Percentiles rank a stretch among this genome's conserved stretches.
phyloP scores from a whole-genome alignment of 805 yeast genomes.

The Kodamaea nitidulidarum region DNA sequence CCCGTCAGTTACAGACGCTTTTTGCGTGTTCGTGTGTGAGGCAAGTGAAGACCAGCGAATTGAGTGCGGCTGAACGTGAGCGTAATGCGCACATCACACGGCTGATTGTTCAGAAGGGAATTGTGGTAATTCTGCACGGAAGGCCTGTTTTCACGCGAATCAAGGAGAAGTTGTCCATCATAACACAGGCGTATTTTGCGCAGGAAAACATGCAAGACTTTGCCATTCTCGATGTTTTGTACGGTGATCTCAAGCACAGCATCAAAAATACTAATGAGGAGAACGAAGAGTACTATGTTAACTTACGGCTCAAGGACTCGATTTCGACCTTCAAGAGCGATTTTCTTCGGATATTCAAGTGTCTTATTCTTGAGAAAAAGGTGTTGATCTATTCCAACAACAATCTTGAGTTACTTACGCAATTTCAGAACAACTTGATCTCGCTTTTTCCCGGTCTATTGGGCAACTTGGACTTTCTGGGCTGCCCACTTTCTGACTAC shows the following conservation, averaged over 20 bases:
- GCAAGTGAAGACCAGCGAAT: slow-evolving; percentile 63
- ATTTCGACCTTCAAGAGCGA: slow-evolving; percentile 56
- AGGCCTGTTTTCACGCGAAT: slow-evolving; percentile 87
- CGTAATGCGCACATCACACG: slow-evolving; percentile 67
- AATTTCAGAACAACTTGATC: slow-evolving; percentile 76
- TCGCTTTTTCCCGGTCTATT: slow-evolving; percentile 80
- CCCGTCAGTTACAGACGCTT: slow-evolving; percentile 53
- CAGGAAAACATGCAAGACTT: slow-evolving; percentile 76
- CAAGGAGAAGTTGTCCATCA: slow-evolving; percentile 84
- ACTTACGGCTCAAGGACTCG: slow-evolving; percentile 66
- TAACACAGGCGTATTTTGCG: slow-evolving; percentile 79
- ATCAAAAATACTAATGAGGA: slow-evolving; percentile 14
- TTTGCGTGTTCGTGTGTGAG: slow-evolving; percentile 94
- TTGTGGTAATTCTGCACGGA: slow-evolving; percentile 72
- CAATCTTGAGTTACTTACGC: slow-evolving; percentile 75
- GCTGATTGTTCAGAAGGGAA: slow-evolving; percentile 85
- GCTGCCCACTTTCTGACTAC: slow-evolving; percentile 66
- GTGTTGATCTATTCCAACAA: slow-evolving; percentile 71
- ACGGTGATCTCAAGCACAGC: slow-evolving; percentile 51
- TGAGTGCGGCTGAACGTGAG: slow-evolving; percentile 42
- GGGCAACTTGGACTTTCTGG: slow-evolving; percentile 67
- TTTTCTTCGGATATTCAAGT: slow-evolving; percentile 67
- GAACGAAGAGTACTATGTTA: slow-evolving; percentile 48
- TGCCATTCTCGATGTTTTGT: slow-evolving; percentile 62
- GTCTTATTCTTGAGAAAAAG: slow-evolving; percentile 68